These are phyloP conservation scores for Chlorella sp. DNA, from an alignment of 139 green algal genomes.

Conservation along the genomic window DNA sequence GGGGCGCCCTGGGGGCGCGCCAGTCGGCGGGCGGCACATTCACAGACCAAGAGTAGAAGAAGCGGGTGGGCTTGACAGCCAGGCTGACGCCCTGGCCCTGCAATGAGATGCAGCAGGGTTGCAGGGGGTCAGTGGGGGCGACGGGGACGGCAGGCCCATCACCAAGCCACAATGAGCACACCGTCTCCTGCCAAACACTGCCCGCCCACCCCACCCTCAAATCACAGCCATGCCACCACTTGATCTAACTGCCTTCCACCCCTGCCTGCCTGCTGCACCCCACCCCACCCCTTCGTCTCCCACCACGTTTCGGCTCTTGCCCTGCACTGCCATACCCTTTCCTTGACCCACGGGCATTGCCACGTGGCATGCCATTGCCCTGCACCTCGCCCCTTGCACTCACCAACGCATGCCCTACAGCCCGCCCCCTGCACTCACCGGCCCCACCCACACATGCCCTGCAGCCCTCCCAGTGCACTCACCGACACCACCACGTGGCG, in stretches of 20 bases:
- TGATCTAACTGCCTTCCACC: too few relatives aligned
- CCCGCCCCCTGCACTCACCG: neutral
- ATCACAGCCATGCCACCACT: too few relatives aligned
- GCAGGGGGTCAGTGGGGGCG: neutral
- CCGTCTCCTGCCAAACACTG: too few relatives aligned
- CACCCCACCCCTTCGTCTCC: too few relatives aligned
- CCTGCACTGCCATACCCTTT: too few relatives aligned
- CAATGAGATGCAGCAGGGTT: neutral
- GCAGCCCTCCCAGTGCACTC: neutral
- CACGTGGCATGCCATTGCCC: too few relatives aligned
- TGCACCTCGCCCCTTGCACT: too few relatives aligned
- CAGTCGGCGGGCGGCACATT: neutral
- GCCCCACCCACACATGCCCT: neutral
- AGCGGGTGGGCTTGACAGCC: neutral
- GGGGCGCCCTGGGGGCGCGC: neutral
- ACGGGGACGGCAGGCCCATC: neutral
- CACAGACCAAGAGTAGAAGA: neutral
- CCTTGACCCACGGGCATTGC: too few relatives aligned
- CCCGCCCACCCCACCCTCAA: too few relatives aligned
- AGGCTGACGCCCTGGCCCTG: constrained; percentile 3
- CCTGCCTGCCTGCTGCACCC: too few relatives aligned
- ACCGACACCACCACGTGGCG: neutral
- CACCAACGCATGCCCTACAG: neutral
- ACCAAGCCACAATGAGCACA: too few relatives aligned
- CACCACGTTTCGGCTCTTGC: too few relatives aligned